Evolutionary conservation across 208 protist species (phyloP).

Genomic region (Angomonas deanei): DNA sequence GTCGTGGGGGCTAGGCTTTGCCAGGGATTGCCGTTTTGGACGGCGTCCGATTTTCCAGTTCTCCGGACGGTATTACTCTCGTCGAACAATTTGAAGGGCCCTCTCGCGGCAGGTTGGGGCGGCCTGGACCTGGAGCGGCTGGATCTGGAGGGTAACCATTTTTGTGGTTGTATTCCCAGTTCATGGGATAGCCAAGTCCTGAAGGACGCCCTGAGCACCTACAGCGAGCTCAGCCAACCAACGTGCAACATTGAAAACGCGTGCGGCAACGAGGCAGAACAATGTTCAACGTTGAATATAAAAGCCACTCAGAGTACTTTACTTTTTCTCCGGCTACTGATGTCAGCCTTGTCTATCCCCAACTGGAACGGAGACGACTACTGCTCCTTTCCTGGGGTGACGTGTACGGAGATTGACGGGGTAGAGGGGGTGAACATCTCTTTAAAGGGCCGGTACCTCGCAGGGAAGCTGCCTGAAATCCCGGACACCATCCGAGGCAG

Average conservation of each 20-base stretch:
- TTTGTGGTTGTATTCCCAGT: conserved; percentile 8
- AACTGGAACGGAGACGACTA: not conserved
- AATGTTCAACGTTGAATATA: not conserved
- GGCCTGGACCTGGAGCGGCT: not conserved
- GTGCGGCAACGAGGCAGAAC: conserved; percentile 4
- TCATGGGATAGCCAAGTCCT: not conserved
- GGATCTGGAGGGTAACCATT: conserved; percentile 3
- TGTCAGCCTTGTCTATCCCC: not conserved
- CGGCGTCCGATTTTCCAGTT: not conserved
- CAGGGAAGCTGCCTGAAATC: not conserved
- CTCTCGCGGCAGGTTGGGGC: not conserved
- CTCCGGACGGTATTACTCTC: not conserved
- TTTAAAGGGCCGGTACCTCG: not conserved
- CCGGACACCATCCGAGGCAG: not conserved
- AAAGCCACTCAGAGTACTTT: not conserved
- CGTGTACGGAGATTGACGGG: not conserved
- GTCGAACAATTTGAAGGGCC: not conserved
- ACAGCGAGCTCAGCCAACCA: not conserved
- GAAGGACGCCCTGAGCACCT: not conserved
- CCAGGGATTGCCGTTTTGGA: conserved; percentile 2
- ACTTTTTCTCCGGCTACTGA: not conserved
- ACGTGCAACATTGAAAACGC: conserved; percentile 1
- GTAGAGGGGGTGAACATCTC: not conserved
- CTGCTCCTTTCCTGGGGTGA: not conserved
- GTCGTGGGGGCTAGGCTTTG: conserved; percentile 5